Percentiles rank a stretch among this genome's conserved stretches.
phyloP scores from a whole-genome alignment of 2,329 filamentous ascomycete species.

The Verticillium nubilum region DNA sequence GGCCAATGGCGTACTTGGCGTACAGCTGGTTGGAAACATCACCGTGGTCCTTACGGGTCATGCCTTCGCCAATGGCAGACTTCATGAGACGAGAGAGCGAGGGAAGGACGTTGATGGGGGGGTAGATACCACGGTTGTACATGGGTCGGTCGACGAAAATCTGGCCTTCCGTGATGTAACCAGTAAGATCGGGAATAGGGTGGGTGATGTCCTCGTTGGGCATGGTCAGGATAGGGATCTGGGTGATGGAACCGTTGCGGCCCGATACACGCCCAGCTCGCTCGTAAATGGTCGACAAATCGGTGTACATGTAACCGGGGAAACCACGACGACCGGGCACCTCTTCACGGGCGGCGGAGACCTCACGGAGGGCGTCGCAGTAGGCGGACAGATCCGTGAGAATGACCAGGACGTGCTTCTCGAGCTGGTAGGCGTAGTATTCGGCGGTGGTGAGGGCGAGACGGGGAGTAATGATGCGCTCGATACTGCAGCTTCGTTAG shows the following conservation, averaged over 20 bases:
- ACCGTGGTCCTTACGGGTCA: constrained; percentile 93
- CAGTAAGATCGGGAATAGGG: constrained; percentile 96
- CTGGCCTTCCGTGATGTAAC: constrained; percentile 98
- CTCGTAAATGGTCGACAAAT: constrained; percentile 99
- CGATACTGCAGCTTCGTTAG: constrained; percentile 58
- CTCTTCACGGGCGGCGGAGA: constrained; percentile 96
- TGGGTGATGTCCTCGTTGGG: constrained; percentile 99
- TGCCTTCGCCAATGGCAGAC: constrained; percentile 95
- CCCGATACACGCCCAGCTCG: constrained; percentile 96
- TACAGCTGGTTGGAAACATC: constrained; percentile 99
- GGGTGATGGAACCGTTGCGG: constrained; percentile 96
- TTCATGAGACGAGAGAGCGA: constrained; percentile 99
- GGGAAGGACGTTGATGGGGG: constrained; percentile 96
- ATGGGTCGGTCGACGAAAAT: constrained; percentile 95
- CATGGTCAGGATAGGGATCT: constrained; percentile 99
- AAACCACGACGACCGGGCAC: constrained; percentile 98
- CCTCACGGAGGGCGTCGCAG: constrained; percentile 97
- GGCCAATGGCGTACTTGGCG: constrained; percentile 98
- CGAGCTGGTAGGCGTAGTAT: constrained; percentile 99
- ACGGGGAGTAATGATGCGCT: constrained; percentile 99
- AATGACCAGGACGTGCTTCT: constrained; percentile 99
- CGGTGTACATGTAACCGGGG: constrained; percentile 99
- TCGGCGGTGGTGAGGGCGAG: constrained; percentile 96
- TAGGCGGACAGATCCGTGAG: constrained; percentile 97
- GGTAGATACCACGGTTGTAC: constrained; percentile 95